Base-by-base conservation (phyloP, 805 yeast genomes). In the Ascoidea tarda region DNA sequence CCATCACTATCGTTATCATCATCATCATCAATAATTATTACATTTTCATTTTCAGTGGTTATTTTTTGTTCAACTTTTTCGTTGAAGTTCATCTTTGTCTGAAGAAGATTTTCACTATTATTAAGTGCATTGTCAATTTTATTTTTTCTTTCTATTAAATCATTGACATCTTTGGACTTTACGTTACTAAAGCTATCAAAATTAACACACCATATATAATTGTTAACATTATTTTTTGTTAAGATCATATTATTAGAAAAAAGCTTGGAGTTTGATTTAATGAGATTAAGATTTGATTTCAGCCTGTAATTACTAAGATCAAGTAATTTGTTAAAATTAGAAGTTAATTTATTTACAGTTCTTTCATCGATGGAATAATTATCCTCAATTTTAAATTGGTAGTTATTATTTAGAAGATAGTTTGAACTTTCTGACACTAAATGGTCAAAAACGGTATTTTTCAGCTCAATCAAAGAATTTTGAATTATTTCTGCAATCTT, bases 401-500 rank as follows among this genome's bases (percentile, higher is more conserved):
- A 21, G 28, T 21, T 21, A 21, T 21, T 21, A 3, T 21, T 21
- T 21, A 2, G 28, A 21, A 21, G 28, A 21, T 21, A 21, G 28
- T 21, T 21, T 21, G 28, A 21, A 3, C 3, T 21, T 21, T 21
- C 3, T 21, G 28, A 3, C 28, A 21, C 28, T 21, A 21, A 2
- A 21, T 21, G 28, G 3, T 21, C 28, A 21, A 21, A 21, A 21
- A 21, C 28, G 3, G 3, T 21, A 21, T 49, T 46, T 38, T 50
- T 53, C 1, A 57, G 50, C 16, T 46, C 58, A 12, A 60, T 61
- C 46, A 75, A 55, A 0, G 77, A 65, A 4, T 61, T 65, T 51
- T 73, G 68, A 1, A 88, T 77, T 38, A 86, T 55, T n/a, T 69
- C 71, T 0, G 88, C 82, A 45, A 89, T 60, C 47, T 72, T 76